Percentiles rank a stretch among this genome's conserved stretches.
Conservation (phyloP, 1,284 basidiomycete species). For the Microbotryum violaceum region DNA sequence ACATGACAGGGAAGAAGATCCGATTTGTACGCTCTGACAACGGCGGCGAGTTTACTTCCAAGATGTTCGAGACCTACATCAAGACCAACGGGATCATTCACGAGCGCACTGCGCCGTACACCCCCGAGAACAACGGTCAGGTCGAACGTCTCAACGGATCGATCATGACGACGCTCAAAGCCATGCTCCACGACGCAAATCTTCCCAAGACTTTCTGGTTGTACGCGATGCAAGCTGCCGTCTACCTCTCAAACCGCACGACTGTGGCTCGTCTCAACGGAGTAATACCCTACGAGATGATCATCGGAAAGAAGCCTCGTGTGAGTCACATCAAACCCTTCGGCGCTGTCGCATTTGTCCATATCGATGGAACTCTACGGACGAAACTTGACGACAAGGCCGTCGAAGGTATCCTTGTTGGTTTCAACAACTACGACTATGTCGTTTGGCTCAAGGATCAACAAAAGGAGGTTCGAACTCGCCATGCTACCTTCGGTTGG, state of each 20-base stretch:
- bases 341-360: not conserved
- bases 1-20: no score
- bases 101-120: slow-evolving; percentile 7
- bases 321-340: not conserved
- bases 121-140: slow-evolving; percentile 14
- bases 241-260: not conserved
- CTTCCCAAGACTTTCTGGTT: not conserved
- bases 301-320: not conserved
- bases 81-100: slow-evolving; percentile 8
- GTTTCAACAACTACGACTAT: not conserved
- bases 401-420: not conserved
- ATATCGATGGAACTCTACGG: not conserved
- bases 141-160: slow-evolving; percentile 1
- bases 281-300: not conserved
- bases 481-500: no score
- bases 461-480: no score
- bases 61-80: slow-evolving; percentile 2
- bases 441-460: no score
- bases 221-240: not conserved
- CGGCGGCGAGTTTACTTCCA: slow-evolving; percentile 12
- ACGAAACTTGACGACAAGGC: not conserved
- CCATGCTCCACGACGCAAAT: slow-evolving; percentile 1
- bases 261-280: not conserved
- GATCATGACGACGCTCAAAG: not conserved
- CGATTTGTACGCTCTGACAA: no score